Evolutionary conservation across 768 basidiomycete genomes (phyloP).

Genomic region (Pleurotus pulmonarius): DNA sequence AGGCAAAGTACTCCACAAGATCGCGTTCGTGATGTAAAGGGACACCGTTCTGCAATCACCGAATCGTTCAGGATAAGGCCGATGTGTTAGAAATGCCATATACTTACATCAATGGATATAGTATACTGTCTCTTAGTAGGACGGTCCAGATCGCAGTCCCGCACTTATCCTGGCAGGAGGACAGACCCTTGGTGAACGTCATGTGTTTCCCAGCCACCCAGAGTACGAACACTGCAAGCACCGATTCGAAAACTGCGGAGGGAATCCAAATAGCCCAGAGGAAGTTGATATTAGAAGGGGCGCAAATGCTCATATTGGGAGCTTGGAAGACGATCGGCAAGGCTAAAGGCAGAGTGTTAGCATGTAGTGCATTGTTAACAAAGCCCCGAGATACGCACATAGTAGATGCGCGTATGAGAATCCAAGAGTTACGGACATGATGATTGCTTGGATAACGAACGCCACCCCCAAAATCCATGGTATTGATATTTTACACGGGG

Average conservation of each 20-base stretch:
- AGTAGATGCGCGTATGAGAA: neutral
- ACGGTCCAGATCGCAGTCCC: neutral
- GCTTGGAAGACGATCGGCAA: neutral
- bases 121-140: slow-evolving; percentile 12
- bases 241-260: neutral
- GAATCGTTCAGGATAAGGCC: neutral
- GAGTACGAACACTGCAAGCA: neutral
- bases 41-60: neutral
- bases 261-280: slow-evolving; percentile 3
- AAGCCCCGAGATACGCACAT: neutral
- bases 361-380: too few species aligned
- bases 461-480: neutral
- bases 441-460: neutral
- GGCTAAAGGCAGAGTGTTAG: neutral
- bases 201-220: slow-evolving; percentile 3
- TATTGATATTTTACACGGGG: neutral
- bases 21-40: neutral
- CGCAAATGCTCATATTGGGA: slow-evolving; percentile 4
- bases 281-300: neutral
- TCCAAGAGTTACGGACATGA: neutral
- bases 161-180: neutral
- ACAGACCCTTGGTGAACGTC: neutral
- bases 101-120: slow-evolving; percentile 14
- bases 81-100: neutral
- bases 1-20: slow-evolving; percentile 2